Conservation (phyloP, 192 early-diverging fungal genomes). For the Mortierella alpina region DNA sequence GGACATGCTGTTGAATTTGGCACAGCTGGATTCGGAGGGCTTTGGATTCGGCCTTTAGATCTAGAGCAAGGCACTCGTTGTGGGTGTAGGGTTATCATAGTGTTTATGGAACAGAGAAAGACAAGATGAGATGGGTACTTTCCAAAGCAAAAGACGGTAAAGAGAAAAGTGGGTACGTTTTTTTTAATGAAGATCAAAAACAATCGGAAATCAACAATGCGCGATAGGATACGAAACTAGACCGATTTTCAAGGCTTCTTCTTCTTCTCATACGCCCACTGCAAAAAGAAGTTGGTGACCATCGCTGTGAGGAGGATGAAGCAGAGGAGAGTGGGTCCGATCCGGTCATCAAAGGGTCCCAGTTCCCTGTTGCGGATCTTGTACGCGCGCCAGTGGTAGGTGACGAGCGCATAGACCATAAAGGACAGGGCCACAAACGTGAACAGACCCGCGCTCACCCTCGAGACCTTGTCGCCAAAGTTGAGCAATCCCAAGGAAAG, state of each 20-base stretch:
- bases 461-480: conserved; percentile 80
- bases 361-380: conserved; percentile 80
- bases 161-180: conserved; percentile 1
- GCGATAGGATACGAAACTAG: neutral
- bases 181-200: neutral
- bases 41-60: conserved; percentile 44
- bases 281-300: conserved; percentile 78
- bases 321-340: conserved; percentile 80
- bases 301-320: conserved; percentile 72
- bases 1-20: conserved; percentile 50
- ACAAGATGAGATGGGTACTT: neutral
- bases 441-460: conserved; percentile 76
- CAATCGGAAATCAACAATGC: neutral
- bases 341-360: conserved; percentile 84
- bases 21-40: conserved; percentile 45
- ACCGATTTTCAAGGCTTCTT: conserved; percentile 19
- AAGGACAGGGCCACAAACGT: conserved; percentile 76
- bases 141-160: neutral
- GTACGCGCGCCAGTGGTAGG: conserved; percentile 83
- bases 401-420: conserved; percentile 84
- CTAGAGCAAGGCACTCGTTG: too few relatives aligned
- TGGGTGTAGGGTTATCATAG: neutral
- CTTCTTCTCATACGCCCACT: conserved; percentile 55
- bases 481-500: conserved; percentile 81
- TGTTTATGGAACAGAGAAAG: neutral